phyloP scores from a whole-genome alignment of 2,329 filamentous ascomycete species.

The Zalaria obscura region DNA sequence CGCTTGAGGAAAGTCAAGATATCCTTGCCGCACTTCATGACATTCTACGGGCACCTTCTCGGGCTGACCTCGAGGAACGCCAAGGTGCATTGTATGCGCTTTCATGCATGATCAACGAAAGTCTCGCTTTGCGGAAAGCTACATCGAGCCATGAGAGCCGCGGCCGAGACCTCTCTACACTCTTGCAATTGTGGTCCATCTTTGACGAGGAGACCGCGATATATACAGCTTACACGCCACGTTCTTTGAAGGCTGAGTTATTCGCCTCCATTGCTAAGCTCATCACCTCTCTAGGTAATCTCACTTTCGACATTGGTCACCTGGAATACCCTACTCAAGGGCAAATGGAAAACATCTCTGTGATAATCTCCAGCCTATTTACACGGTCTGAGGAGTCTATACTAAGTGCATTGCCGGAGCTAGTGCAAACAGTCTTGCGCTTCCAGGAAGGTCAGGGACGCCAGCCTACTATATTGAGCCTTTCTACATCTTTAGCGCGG shows the following conservation, averaged over 20 bases:
- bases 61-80: not conserved
- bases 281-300: constrained; percentile 9
- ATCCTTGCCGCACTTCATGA: not conserved
- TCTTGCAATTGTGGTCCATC: not conserved
- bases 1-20: not conserved
- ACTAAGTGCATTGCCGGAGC: constrained; percentile 9
- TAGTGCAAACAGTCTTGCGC: constrained; percentile 8
- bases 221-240: constrained; percentile 1
- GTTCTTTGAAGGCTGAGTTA: constrained; percentile 14
- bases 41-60: not conserved
- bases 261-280: constrained; percentile 11
- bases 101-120: constrained; percentile 4
- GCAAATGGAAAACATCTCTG: not conserved
- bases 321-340: not conserved
- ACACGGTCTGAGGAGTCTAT: constrained; percentile 14
- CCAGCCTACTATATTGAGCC: not conserved
- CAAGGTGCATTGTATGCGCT: constrained; percentile 4
- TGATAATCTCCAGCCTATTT: constrained; percentile 9
- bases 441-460: constrained; percentile 4
- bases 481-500: constrained; percentile 16
- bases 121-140: constrained; percentile 19
- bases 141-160: too few relatives aligned
- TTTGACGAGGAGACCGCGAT: not conserved
- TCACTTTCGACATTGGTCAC: constrained; percentile 1
- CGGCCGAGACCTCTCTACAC: not conserved